These are phyloP conservation scores for Teratosphaeria destructans DNA, from an alignment of 2,329 filamentous ascomycete genomes.

Conservation along the genomic window DNA sequence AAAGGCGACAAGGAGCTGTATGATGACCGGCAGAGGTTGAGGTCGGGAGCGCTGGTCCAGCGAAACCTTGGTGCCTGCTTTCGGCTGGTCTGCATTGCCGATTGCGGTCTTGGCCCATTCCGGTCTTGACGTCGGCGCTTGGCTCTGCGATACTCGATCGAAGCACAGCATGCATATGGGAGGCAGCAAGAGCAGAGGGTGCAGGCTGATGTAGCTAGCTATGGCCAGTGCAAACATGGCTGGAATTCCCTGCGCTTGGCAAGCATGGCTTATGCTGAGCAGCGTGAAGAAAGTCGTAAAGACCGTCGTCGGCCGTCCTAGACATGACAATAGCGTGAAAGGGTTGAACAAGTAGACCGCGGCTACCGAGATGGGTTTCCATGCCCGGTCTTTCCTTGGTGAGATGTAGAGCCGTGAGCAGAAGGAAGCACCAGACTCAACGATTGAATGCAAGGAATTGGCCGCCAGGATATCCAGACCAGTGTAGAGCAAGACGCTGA, in stretches of 20 bases:
- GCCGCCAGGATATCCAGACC: conserved; percentile 73
- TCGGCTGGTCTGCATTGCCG: not conserved
- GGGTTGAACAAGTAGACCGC: conserved; percentile 92
- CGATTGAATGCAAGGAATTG: conserved; percentile 65
- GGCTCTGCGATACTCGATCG: conserved; percentile 36
- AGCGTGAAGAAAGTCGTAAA: conserved; percentile 86
- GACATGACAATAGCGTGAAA: conserved; percentile 81
- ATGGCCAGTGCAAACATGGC: conserved; percentile 78
- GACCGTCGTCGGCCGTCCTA: conserved; percentile 78
- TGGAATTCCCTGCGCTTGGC: conserved; percentile 58
- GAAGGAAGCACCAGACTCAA: conserved; percentile 67
- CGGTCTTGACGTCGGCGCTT: not conserved
- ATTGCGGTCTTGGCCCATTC: conserved; percentile 1
- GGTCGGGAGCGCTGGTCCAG: conserved; percentile 12
- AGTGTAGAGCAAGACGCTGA: conserved; percentile 72
- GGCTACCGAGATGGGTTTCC: conserved; percentile 64
- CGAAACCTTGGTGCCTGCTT: conserved; percentile 7
- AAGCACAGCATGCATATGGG: conserved; percentile 73
- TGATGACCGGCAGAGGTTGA: conserved; percentile 4
- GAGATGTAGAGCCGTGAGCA: conserved; percentile 70
- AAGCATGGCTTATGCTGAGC: conserved; percentile 70
- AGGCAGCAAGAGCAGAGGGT: conserved; percentile 76
- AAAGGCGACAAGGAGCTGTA: conserved; percentile 48
- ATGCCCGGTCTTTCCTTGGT: conserved; percentile 61
- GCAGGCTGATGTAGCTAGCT: conserved; percentile 84